phyloP scores from a whole-genome alignment of 306 rosid genomes.

The Elaeagnus macrophylla region DNA sequence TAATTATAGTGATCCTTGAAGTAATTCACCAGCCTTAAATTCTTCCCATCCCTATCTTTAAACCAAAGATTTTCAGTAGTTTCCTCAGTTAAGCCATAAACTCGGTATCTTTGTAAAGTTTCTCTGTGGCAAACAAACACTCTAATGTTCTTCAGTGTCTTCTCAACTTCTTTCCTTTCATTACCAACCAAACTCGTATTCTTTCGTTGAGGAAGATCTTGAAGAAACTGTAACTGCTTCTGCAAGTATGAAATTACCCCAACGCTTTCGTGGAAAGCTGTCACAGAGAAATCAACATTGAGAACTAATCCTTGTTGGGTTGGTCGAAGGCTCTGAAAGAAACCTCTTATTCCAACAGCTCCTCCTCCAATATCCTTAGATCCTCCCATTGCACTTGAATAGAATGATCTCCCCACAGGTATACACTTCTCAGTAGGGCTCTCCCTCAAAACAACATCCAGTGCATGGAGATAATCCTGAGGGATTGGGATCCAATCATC shows the following conservation, averaged over 20 bases:
- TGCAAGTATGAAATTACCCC: conserved; percentile 84
- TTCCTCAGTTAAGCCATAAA: conserved; percentile 80
- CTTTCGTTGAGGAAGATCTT: conserved; percentile 70
- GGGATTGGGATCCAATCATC: conserved; percentile 89
- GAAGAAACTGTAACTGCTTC: conserved; percentile 78
- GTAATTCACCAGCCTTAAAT: conserved; percentile 63
- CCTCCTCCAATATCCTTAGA: conserved; percentile 88
- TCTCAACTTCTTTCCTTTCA: conserved; percentile 84
- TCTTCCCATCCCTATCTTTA: conserved; percentile 78
- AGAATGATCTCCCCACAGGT: conserved; percentile 77
- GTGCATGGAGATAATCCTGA: conserved; percentile 93
- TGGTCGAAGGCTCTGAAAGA: conserved; percentile 96
- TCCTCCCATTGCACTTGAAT: conserved; percentile 75
- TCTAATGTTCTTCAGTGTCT: conserved; percentile 76
- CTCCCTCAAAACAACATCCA: conserved; percentile 90
- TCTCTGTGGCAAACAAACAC: conserved; percentile 95
- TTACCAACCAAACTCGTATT: conserved; percentile 40
- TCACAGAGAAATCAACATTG: conserved; percentile 86
- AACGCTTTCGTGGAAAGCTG: conserved; percentile 91
- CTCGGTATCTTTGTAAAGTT: conserved; percentile 84
- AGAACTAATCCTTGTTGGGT: conserved; percentile 95
- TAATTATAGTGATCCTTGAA: conserved; percentile 91
- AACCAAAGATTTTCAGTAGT: conserved; percentile 91
- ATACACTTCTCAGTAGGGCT: conserved; percentile 73
- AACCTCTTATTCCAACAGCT: conserved; percentile 89